Evolutionary conservation across 768 basidiomycete species (phyloP).

Genomic region (Amanita polypyramis): DNA sequence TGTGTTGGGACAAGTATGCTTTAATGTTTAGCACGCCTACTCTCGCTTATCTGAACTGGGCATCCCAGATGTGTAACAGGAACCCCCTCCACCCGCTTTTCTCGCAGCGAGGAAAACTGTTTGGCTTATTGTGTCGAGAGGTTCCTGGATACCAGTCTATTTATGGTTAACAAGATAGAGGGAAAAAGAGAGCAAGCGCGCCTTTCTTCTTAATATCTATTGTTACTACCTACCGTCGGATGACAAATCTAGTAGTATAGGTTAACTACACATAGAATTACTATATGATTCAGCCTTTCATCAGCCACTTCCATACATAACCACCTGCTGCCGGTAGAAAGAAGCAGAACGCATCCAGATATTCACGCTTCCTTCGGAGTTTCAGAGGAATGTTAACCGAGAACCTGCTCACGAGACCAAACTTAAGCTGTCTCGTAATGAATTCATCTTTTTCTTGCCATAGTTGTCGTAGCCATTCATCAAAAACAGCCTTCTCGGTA

Average conservation of each 20-base stretch:
- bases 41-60: constrained; percentile 5
- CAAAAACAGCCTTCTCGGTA: constrained; percentile 58
- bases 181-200: constrained; percentile 25
- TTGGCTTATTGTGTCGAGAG: constrained; percentile 85
- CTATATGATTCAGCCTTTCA: background rate
- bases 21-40: constrained; percentile 1
- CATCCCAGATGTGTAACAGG: constrained; percentile 71
- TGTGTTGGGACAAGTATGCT: constrained; percentile 89
- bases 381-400: constrained; percentile 55
- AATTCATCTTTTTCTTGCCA: constrained; percentile 83
- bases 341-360: constrained; percentile 61
- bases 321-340: constrained; percentile 47
- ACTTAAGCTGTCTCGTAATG: constrained; percentile 54
- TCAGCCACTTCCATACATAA: constrained; percentile 29
- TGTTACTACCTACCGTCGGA: background rate
- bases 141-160: constrained; percentile 81
- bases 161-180: constrained; percentile 64
- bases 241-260: background rate
- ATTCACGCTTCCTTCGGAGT: constrained; percentile 42
- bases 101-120: constrained; percentile 70
- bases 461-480: constrained; percentile 68
- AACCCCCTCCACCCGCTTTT: constrained; percentile 68
- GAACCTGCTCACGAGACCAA: constrained; percentile 21
- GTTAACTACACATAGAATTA: background rate
- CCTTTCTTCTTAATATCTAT: constrained; percentile 7